A percentile compares a stretch with the other conserved stretches of the same genome.
Evolutionary conservation across 2,329 filamentous ascomycete species (phyloP).

Genomic region (Hawksworthiomyces lignivorus): DNA sequence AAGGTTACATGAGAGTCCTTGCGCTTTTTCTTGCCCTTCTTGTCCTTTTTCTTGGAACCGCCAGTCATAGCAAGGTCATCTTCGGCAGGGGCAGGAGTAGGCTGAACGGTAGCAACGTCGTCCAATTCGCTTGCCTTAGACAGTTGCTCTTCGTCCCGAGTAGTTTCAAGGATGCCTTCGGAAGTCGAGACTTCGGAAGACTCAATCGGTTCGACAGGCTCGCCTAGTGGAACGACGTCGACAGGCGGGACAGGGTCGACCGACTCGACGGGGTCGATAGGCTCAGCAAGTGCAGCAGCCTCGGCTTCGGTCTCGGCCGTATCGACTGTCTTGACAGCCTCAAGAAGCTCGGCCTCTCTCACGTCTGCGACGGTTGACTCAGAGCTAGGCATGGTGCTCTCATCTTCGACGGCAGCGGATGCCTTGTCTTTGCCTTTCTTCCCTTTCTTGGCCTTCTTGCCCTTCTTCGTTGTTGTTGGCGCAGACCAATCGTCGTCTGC

Average conservation of each 20-base stretch:
- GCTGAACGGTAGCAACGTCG: background rate
- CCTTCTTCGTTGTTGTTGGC: background rate
- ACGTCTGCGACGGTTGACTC: background rate
- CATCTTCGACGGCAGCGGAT: too few species aligned
- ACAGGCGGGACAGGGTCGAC: conserved; percentile 21
- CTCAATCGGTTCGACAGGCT: background rate
- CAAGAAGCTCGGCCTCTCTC: background rate
- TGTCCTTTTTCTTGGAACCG: conserved; percentile 2
- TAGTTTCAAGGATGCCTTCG: too few species aligned
- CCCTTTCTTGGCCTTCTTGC: conserved; percentile 7
- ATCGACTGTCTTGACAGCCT: background rate
- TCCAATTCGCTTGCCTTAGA: background rate
- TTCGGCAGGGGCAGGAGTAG: background rate
- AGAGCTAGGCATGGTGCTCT: background rate
- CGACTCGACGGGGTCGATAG: background rate
- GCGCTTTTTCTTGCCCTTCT: conserved; percentile 6
- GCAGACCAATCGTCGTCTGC: background rate
- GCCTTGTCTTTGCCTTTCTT: conserved; percentile 5
- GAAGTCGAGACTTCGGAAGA: too few species aligned
- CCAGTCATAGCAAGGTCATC: background rate
- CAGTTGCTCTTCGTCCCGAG: background rate
- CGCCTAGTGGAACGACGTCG: background rate
- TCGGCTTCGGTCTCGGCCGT: background rate
- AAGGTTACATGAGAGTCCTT: conserved; percentile 8
- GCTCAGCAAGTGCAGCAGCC: background rate